Conservation (phyloP, 208 protist species). For the Phytomonas serpens region DNA sequence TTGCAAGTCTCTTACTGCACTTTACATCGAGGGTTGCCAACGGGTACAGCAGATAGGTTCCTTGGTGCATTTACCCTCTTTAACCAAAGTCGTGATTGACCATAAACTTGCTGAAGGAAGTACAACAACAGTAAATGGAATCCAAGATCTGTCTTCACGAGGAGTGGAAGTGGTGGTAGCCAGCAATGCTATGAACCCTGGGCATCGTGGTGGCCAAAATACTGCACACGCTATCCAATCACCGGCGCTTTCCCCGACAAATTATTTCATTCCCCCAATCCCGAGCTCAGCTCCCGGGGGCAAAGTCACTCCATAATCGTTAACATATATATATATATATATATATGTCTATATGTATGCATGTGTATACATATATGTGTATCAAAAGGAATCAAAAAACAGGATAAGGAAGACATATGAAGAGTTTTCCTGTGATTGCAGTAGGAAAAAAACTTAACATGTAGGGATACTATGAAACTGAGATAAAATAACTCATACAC, state of each 20-base stretch:
- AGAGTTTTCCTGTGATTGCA: not conserved
- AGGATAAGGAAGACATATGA: not conserved
- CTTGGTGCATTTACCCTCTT: constrained; percentile 23
- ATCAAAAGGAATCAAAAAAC: not conserved
- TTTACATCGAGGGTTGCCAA: constrained; percentile 41
- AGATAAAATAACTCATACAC: not conserved
- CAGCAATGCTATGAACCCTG: not conserved
- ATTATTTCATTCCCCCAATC: not conserved
- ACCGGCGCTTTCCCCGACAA: constrained; percentile 1
- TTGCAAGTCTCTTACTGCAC: constrained; percentile 20
- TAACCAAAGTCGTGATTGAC: constrained; percentile 33
- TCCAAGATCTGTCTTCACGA: constrained; percentile 5
- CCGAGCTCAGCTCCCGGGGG: not conserved
- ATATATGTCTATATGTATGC: not conserved
- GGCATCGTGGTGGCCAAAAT: not conserved
- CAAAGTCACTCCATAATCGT: not conserved
- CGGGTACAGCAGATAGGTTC: constrained; percentile 25
- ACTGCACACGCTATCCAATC: not conserved
- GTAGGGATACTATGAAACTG: not conserved
- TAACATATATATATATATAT: not conserved
- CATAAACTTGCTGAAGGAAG: constrained; percentile 16
- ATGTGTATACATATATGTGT: not conserved
- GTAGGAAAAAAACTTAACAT: not conserved
- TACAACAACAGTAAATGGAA: constrained; percentile 24
- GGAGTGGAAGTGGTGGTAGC: not conserved